Evolutionary conservation across 2,329 filamentous ascomycete species (phyloP), one percentile per base, ranked within the genome.

Genomic region (Zymoseptoria pseudotritici): DNA sequence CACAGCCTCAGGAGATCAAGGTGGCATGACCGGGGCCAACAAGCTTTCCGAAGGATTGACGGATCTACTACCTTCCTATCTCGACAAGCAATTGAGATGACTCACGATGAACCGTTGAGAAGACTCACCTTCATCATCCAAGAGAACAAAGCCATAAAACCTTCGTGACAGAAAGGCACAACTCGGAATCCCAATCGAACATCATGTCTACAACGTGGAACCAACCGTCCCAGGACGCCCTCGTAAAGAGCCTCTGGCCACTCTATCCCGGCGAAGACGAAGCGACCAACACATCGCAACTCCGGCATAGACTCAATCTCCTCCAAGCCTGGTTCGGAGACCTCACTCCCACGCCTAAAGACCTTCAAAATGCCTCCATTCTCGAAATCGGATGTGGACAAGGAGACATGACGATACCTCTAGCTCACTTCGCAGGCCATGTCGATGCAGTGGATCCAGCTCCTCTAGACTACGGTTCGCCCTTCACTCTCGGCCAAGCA

Each of bases 351-450:
- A 42, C 56, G 17, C 29, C 51, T 19, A 52, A 46, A 21, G 20
- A 24, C 11, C 31, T 61, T n/a, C 19, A 54, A 10, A 77, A 77
- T 61, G 73, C 74, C 26, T 76, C 73, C 2, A 69, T 85, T 6
- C 75, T 86, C 1, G 83, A 86, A 67, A 69, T 86, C 46, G 83
- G 83, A 55, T 85, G 83, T 69, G 83, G 83, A 0, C 83, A 86
- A 64, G 83, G 83, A 2, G 82, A 82, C 61, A 80, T 78, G 65
- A 85, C 83, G 1, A 74, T 78, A 10, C 79, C 79, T 2, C 76
- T 86, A 19, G 83, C 83, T 53, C 50, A 63, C 21, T 56, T 59
- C 68, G 76, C 65, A 76, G 56, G 58, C 9, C 56, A 57, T 10
- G 50, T 63, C 3, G 52, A 61, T 10, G 54, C 49, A 1, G 26